Conservation (phyloP, 257 asterid genomes). For the Asclepias syriaca region DNA sequence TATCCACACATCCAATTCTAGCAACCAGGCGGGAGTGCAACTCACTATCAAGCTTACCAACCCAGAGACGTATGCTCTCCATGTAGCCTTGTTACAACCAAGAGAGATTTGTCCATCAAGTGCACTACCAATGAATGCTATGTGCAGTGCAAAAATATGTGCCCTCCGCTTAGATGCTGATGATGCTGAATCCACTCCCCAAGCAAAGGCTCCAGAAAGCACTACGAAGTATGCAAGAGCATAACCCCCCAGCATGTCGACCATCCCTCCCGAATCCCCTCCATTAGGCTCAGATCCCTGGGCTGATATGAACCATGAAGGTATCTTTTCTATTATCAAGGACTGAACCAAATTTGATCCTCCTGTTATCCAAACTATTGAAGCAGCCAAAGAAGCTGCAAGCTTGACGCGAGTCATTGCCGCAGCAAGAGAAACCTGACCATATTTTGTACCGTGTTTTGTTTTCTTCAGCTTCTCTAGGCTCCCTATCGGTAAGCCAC, state of each 20-base stretch:
- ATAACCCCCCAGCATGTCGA: conserved; percentile 71
- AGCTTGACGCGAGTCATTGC: conserved; percentile 70
- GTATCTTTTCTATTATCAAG: conserved; percentile 65
- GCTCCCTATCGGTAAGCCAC: conserved; percentile 50
- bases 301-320: conserved; percentile 79
- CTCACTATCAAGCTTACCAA: conserved; percentile 72
- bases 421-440: conserved; percentile 72
- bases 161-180: conserved; percentile 52
- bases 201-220: conserved; percentile 55
- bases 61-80: conserved; percentile 80
- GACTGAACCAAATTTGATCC: conserved; percentile 59
- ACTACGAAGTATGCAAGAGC: conserved; percentile 77
- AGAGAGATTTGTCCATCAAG: conserved; percentile 74
- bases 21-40: conserved; percentile 81
- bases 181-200: conserved; percentile 72
- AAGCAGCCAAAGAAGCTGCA: conserved; percentile 85
- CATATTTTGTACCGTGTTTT: conserved; percentile 48
- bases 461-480: conserved; percentile 63
- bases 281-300: conserved; percentile 39
- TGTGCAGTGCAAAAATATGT: conserved; percentile 47
- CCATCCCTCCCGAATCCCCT: conserved; percentile 55
- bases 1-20: conserved; percentile 69
- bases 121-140: conserved; percentile 75
- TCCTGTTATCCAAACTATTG: conserved; percentile 83
- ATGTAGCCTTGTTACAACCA: conserved; percentile 70